Base-by-base conservation (phyloP, 139 green algal species). In the Chlamydomonas applanata region DNA sequence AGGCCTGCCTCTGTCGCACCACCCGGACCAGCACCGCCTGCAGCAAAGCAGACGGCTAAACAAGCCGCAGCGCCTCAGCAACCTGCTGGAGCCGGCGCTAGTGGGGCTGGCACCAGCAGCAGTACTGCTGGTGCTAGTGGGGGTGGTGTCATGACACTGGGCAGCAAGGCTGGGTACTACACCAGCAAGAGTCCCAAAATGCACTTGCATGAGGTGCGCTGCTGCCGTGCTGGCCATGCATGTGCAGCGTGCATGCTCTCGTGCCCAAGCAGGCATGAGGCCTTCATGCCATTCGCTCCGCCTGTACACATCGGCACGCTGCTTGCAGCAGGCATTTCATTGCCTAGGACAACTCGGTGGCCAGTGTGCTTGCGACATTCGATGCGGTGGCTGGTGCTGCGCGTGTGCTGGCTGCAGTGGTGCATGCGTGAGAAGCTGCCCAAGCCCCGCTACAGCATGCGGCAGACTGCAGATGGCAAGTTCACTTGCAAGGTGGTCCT, bases 161-260 rank as follows among this genome's bases (percentile, higher is more conserved):
- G 84, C 69, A 92, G 82, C 70, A 72, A 67, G 27, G 88, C 72
- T 1, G 92, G 91, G 0, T 92, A 85, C 78, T 96, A 92, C 79
- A 89, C 87, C 20, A 40, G 76, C 62, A 95, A 95, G 85, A 87
- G 73, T 11, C 91, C 92, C 57, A 90, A 91, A 81, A 83, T 96
- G 81, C 83, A 94, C 49, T 80, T 97, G 40, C 79, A 88, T 34
- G 92, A 97, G 83, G 67, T 73, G 5, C 16, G n/a, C 4, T 19
- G 59, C 59, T n/a, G 27, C 25, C 4, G 25, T 25, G 24, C 57
- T 40, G n/a, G n/a, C 57, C 36, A 36, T 3, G 27, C 57, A 16
- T 4, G 4, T 40, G 25, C 40, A 49, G 40, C 40, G 11, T n/a
- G n/a, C n/a, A n/a, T n/a, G n/a, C n/a, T n/a, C n/a, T n/a, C n/a